Evolutionary conservation across 2,329 filamentous ascomycete genomes (phyloP).

Genomic region (Cordyceps fumosorosea): DNA sequence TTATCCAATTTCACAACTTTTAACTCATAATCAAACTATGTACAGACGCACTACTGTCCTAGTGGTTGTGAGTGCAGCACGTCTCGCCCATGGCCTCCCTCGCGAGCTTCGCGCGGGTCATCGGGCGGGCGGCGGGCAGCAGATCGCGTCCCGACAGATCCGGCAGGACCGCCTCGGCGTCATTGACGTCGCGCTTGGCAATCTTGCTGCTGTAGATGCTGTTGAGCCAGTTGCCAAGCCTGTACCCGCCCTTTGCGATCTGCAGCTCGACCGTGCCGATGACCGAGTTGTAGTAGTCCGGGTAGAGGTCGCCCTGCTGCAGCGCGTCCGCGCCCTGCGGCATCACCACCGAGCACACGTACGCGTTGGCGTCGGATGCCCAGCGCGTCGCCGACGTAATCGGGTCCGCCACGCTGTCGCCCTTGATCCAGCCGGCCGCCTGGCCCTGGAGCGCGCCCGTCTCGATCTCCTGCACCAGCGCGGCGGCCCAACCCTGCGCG

Average conservation of each 20-base stretch:
- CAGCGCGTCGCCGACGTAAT: slow-evolving; percentile 29
- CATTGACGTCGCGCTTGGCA: slow-evolving; percentile 17
- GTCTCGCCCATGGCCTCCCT: slow-evolving; percentile 19
- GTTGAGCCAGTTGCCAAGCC: slow-evolving; percentile 26
- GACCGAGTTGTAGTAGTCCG: slow-evolving; percentile 32
- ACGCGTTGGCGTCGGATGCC: slow-evolving; percentile 36
- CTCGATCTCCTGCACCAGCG: slow-evolving; percentile 29
- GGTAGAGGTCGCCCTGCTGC: slow-evolving; percentile 33
- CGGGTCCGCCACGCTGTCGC: slow-evolving; percentile 26
- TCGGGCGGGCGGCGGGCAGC: slow-evolving; percentile 19
- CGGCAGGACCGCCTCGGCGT: slow-evolving; percentile 9
- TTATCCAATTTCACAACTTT: neutral
- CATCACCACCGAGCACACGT: slow-evolving; percentile 38
- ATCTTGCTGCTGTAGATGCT: slow-evolving; percentile 17
- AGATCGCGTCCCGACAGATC: slow-evolving; percentile 21
- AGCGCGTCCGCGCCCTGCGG: slow-evolving; percentile 30
- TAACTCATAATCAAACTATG: neutral
- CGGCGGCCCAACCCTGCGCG: slow-evolving; percentile 33
- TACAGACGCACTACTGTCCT: neutral
- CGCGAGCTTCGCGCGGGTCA: slow-evolving; percentile 23
- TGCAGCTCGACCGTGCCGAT: slow-evolving; percentile 34
- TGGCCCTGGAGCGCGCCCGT: slow-evolving; percentile 29
- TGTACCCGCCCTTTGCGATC: slow-evolving; percentile 39
- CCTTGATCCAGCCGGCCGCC: slow-evolving; percentile 29
- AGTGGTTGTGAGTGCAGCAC: slow-evolving; percentile 15